Evolutionary conservation across 306 rosid genomes (phyloP).

Genomic region (Trifolium subterraneum): DNA sequence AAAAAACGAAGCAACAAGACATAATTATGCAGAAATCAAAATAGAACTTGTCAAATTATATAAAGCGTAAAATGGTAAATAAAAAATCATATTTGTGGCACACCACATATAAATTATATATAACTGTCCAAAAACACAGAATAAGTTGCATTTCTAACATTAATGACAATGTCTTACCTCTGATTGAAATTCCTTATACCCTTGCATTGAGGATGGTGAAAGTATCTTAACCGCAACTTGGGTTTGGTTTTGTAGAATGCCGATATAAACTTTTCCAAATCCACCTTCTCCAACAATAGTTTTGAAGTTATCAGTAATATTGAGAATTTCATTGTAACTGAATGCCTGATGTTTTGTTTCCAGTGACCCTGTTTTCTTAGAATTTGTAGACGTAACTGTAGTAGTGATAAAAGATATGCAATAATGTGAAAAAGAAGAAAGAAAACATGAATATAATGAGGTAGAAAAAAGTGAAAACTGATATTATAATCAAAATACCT

Average conservation of each 20-base stretch:
- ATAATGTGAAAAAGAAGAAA: background rate
- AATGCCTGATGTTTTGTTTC: conserved; percentile 38
- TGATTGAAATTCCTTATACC: conserved; percentile 43
- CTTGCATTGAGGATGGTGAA: conserved; percentile 49
- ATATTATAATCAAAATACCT: too few relatives aligned
- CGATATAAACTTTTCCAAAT: conserved; percentile 55
- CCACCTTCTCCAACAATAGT: conserved; percentile 56
- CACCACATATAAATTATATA: too few relatives aligned
- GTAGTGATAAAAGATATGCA: background rate
- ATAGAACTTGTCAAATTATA: too few relatives aligned
- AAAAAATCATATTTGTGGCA: too few relatives aligned
- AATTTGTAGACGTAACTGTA: background rate
- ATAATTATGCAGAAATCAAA: too few relatives aligned
- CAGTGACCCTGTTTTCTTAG: background rate
- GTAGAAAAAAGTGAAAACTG: too few relatives aligned
- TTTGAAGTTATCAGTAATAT: conserved; percentile 46
- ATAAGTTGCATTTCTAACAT: too few relatives aligned
- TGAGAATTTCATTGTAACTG: conserved; percentile 38
- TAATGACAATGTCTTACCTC: conserved; percentile 40
- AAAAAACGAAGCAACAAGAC: too few relatives aligned
- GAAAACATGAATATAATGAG: too few relatives aligned
- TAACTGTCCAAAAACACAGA: too few relatives aligned
- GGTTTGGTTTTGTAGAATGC: conserved; percentile 29
- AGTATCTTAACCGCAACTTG: conserved; percentile 58
- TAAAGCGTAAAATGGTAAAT: too few relatives aligned